These are phyloP conservation scores for Thielaviopsis musarum DNA, from an alignment of 2,329 filamentous ascomycete species.

Conservation along the genomic window DNA sequence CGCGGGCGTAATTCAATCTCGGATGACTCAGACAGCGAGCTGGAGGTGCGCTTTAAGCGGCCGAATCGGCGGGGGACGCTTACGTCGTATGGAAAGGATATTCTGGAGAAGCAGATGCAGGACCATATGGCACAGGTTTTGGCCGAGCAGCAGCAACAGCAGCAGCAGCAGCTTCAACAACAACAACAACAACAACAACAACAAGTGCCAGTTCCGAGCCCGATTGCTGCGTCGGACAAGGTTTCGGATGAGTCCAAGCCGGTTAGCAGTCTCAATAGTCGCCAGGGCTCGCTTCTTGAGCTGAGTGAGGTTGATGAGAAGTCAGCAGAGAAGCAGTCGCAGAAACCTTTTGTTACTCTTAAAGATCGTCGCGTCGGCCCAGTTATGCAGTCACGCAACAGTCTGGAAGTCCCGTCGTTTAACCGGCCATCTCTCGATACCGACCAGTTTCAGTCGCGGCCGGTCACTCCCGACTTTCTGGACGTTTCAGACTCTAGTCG, in stretches of 20 bases:
- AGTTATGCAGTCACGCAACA: not conserved
- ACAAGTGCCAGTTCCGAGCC: not conserved
- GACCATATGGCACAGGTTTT: slow-evolving; percentile 41
- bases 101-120: slow-evolving; percentile 45
- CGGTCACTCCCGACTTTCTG: not conserved
- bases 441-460: not conserved
- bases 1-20: slow-evolving; percentile 36
- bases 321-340: slow-evolving; percentile 3
- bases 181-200: not conserved
- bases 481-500: slow-evolving; percentile 30
- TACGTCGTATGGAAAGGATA: slow-evolving; percentile 30
- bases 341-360: slow-evolving; percentile 11
- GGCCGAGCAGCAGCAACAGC: slow-evolving; percentile 17
- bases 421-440: slow-evolving; percentile 1
- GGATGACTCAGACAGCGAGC: slow-evolving; percentile 43
- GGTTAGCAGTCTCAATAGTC: slow-evolving; percentile 19
- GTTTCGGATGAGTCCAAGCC: slow-evolving; percentile 15
- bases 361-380: slow-evolving; percentile 24
- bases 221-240: not conserved
- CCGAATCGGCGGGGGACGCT: slow-evolving; percentile 29
- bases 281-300: slow-evolving; percentile 24
- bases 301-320: slow-evolving; percentile 25
- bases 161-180: not conserved
- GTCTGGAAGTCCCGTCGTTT: slow-evolving; percentile 13
- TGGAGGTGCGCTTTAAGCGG: slow-evolving; percentile 23